These are phyloP conservation scores for Penicillium bialowiezense DNA, from an alignment of 495 filamentous ascomycete genomes.

Conservation along the genomic window DNA sequence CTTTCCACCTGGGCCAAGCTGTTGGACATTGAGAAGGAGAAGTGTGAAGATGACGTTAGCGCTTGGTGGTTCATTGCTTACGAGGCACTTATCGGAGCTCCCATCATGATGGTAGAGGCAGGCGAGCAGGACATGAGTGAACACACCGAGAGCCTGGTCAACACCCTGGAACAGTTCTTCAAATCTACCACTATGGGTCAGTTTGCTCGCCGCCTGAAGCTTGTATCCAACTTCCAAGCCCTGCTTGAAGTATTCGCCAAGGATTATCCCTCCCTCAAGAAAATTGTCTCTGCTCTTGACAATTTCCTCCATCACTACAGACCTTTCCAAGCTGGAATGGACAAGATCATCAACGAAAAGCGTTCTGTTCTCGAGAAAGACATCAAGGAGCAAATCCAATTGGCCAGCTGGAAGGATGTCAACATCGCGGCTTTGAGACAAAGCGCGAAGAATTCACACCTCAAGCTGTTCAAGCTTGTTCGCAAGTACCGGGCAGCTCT, in stretches of 20 bases:
- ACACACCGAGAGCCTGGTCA: slow-evolving; percentile 66
- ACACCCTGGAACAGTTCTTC: slow-evolving; percentile 73
- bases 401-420: slow-evolving; percentile 95
- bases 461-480: slow-evolving; percentile 87
- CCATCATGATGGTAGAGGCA: slow-evolving; percentile 58
- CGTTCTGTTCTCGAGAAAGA: slow-evolving; percentile 72
- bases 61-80: slow-evolving; percentile 98
- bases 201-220: slow-evolving; percentile 64
- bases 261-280: slow-evolving; percentile 52
- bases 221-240: slow-evolving; percentile 68
- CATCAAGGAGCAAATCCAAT: slow-evolving; percentile 79
- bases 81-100: slow-evolving; percentile 75
- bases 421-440: slow-evolving; percentile 86
- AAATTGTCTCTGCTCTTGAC: slow-evolving; percentile 55
- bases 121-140: slow-evolving; percentile 52
- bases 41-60: slow-evolving; percentile 69
- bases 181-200: slow-evolving; percentile 73
- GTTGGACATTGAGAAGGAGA: slow-evolving; percentile 79
- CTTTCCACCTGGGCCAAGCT: slow-evolving; percentile 86
- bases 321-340: slow-evolving; percentile 62
- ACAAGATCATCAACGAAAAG: slow-evolving; percentile 59
- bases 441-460: slow-evolving; percentile 84
- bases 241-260: slow-evolving; percentile 46
- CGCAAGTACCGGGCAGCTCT: slow-evolving; percentile 79
- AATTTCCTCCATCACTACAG: slow-evolving; percentile 75